Evolutionary conservation across 495 filamentous ascomycete genomes (phyloP).

Genomic region (Rhypophila decipiens): DNA sequence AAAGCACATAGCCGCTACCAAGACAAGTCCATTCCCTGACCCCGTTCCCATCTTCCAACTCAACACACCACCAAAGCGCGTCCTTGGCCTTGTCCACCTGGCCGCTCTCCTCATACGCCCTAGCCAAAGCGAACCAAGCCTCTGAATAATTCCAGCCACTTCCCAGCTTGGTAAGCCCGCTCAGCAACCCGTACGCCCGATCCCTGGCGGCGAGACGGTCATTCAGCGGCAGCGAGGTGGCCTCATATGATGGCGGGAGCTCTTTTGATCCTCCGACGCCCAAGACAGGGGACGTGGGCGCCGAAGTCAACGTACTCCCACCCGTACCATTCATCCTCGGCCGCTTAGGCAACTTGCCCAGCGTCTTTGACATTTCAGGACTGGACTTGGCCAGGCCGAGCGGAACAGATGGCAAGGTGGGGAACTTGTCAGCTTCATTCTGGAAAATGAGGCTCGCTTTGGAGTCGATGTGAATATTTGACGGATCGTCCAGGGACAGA

Average conservation of each 20-base stretch:
- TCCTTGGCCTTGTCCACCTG: conserved; percentile 78
- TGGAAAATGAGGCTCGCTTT: conserved; percentile 5
- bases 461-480: conserved; percentile 6
- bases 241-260: conserved; percentile 39
- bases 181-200: conserved; percentile 76
- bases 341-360: neutral
- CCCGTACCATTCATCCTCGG: conserved; percentile 1
- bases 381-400: conserved; percentile 28
- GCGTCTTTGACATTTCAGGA: conserved; percentile 1
- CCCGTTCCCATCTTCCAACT: conserved; percentile 60
- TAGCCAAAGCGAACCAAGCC: conserved; percentile 83
- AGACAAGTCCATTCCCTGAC: conserved; percentile 55
- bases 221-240: conserved; percentile 53
- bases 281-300: conserved; percentile 11
- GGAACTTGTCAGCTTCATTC: conserved; percentile 10
- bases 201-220: conserved; percentile 80
- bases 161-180: conserved; percentile 75
- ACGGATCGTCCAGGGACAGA: neutral
- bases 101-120: conserved; percentile 76
- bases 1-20: conserved; percentile 50
- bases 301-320: neutral
- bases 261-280: conserved; percentile 10
- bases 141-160: conserved; percentile 88
- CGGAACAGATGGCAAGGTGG: conserved; percentile 29
- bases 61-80: conserved; percentile 70